Percentiles rank a stretch among this genome's conserved stretches.
phyloP scores from a whole-genome alignment of 345 rosid genomes.

The Boechera stricta region DNA sequence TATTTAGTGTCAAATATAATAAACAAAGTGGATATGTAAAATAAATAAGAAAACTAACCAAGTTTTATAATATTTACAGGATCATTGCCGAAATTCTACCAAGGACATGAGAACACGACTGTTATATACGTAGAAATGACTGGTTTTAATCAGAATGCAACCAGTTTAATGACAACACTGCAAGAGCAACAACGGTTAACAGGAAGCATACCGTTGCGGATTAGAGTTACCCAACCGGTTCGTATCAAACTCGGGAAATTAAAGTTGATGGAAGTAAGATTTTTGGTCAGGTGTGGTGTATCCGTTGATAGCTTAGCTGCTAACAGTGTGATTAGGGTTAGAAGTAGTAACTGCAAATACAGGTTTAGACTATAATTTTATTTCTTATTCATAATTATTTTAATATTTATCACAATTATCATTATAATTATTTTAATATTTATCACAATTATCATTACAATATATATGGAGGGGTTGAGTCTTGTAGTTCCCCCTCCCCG shows the following conservation, averaged over 20 bases:
- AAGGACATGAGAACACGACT: slow-evolving; percentile 87
- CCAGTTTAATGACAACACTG: slow-evolving; percentile 46
- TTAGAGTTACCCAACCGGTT: slow-evolving; percentile 80
- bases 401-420: background rate
- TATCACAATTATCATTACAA: background rate
- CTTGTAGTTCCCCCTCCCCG: background rate
- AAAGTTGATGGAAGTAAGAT: slow-evolving; percentile 69
- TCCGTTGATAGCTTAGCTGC: slow-evolving; percentile 57
- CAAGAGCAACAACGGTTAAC: slow-evolving; percentile 52
- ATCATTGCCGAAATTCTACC: slow-evolving; percentile 84
- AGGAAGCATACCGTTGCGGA: slow-evolving; percentile 64
- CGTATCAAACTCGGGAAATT: slow-evolving; percentile 75
- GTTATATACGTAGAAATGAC: slow-evolving; percentile 59
- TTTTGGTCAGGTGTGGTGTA: slow-evolving; percentile 63
- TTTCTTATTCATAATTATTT: slow-evolving; percentile 16
- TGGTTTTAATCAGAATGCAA: slow-evolving; percentile 63
- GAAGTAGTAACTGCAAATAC: slow-evolving; percentile 66
- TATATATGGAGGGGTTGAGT: slow-evolving; percentile 8
- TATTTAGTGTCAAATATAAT: too few species aligned
- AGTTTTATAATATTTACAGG: slow-evolving; percentile 44
- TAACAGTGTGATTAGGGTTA: slow-evolving; percentile 54
- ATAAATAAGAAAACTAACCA: too few species aligned
- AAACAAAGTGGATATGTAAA: too few species aligned
- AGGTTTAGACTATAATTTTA: slow-evolving; percentile 56
- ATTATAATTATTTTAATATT: slow-evolving; percentile 16